Conservation (phyloP, 805 yeast species). For the Candida caryicola region DNA sequence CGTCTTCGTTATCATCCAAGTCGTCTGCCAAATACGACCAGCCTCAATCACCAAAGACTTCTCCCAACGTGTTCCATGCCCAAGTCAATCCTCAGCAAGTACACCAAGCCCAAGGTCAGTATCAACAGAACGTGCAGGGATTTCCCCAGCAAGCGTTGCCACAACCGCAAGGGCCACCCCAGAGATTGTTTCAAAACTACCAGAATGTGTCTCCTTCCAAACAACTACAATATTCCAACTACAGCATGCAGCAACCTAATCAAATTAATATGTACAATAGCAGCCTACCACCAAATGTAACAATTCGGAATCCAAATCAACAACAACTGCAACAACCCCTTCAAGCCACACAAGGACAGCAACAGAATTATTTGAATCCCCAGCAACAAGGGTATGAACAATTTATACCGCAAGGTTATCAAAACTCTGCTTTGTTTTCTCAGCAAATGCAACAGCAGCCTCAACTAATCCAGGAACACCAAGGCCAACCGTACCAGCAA, state of each 20-base stretch:
- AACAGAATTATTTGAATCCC: constrained; percentile 7
- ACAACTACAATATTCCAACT: constrained; percentile 12
- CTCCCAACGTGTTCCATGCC: constrained; percentile 22
- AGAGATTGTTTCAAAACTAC: constrained; percentile 12
- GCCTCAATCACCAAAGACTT: constrained; percentile 41
- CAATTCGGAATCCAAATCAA: constrained; percentile 9
- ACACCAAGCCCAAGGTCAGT: constrained; percentile 7
- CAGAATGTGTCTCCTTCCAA: constrained; percentile 8
- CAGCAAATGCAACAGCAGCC: constrained; percentile 4
- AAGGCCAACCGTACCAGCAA: constrained; percentile 3
- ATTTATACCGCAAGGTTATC: constrained; percentile 3
- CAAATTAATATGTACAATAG: constrained; percentile 4
- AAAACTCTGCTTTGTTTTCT: neutral
- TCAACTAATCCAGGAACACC: constrained; percentile 6
- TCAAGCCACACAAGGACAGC: constrained; percentile 14
- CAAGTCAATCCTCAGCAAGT: constrained; percentile 8
- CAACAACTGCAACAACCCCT: constrained; percentile 4
- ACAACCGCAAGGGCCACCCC: constrained; percentile 3
- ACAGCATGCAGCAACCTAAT: constrained; percentile 4
- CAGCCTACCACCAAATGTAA: constrained; percentile 12
- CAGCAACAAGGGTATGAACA: constrained; percentile 4
- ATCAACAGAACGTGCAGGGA: constrained; percentile 4
- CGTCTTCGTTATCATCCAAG: constrained; percentile 35
- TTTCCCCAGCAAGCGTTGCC: neutral
- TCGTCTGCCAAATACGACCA: constrained; percentile 32